Evolutionary conservation across 768 basidiomycete genomes (phyloP).

Genomic region (Podaxis carcinomalis): DNA sequence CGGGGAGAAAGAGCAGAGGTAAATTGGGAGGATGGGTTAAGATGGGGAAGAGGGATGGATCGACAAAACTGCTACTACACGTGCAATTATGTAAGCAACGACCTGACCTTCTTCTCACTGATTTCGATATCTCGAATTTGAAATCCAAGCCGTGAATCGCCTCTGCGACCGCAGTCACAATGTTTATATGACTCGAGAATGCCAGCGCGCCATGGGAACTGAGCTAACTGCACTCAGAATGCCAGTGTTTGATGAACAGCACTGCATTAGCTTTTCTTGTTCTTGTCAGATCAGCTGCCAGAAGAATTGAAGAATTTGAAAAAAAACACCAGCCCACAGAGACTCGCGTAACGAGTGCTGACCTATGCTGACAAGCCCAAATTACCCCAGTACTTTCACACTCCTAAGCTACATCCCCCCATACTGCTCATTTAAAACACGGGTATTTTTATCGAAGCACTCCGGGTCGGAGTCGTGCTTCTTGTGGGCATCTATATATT

Average conservation of each 20-base stretch:
- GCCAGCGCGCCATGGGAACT: neutral
- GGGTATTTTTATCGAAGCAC: neutral
- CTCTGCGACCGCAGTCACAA: neutral
- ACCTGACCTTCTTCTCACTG: neutral
- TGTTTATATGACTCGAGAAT: neutral
- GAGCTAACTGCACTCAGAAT: neutral
- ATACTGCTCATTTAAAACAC: neutral
- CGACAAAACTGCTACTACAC: constrained; percentile 33
- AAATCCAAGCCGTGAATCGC: neutral
- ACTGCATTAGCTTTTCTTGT: neutral
- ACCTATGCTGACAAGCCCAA: neutral
- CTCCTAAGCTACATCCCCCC: neutral
- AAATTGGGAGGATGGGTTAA: constrained; percentile 2
- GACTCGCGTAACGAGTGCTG: neutral
- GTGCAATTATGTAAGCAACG: constrained; percentile 31
- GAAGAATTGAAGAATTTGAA: neutral
- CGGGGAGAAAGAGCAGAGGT: constrained; percentile 1
- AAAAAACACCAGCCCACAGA: neutral
- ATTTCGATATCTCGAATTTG: neutral
- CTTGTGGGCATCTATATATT: neutral
- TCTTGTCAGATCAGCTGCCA: neutral
- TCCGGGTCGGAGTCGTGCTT: neutral
- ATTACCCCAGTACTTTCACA: neutral
- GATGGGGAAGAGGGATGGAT: constrained; percentile 20
- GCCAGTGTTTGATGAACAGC: neutral